phyloP scores from a whole-genome alignment of 2,329 filamentous ascomycete genomes.

The Plenodomus biglobosus region DNA sequence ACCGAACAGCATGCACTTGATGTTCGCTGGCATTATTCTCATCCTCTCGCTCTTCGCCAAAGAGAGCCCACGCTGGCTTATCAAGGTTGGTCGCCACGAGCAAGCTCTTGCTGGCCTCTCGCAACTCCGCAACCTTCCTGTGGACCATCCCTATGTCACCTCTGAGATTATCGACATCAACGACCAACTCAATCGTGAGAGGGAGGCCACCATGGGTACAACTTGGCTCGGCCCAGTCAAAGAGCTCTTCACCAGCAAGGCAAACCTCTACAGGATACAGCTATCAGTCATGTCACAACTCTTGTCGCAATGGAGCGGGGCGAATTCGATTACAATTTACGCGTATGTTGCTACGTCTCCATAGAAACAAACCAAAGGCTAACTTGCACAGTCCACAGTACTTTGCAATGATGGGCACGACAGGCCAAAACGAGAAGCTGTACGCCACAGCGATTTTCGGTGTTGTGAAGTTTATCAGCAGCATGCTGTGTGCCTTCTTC shows the following conservation, averaged over 20 bases:
- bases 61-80: slow-evolving; percentile 70
- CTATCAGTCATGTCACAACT: slow-evolving; percentile 69
- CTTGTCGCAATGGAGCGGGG: slow-evolving; percentile 72
- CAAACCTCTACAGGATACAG: slow-evolving; percentile 73
- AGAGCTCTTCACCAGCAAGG: slow-evolving; percentile 67
- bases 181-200: slow-evolving; percentile 66
- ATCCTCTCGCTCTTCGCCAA: slow-evolving; percentile 67
- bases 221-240: slow-evolving; percentile 66
- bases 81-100: slow-evolving; percentile 64
- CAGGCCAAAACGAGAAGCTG: slow-evolving; percentile 67
- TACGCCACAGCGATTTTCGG: slow-evolving; percentile 76
- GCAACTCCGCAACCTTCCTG: slow-evolving; percentile 60
- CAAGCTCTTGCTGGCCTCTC: slow-evolving; percentile 60
- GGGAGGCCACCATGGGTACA: slow-evolving; percentile 68
- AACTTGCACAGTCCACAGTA: too few species aligned
- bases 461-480: slow-evolving; percentile 69
- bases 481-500: slow-evolving; percentile 72
- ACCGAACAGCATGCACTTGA: slow-evolving; percentile 74
- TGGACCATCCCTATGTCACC: slow-evolving; percentile 62
- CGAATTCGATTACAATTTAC: slow-evolving; percentile 56
- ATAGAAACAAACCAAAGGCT: too few species aligned
- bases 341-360: too few species aligned
- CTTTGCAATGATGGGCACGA: slow-evolving; percentile 71
- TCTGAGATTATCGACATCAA: slow-evolving; percentile 66
- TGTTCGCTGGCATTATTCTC: slow-evolving; percentile 73